Evolutionary conservation across 2,329 filamentous ascomycete species (phyloP).

Genomic region (Trichoderma guizhouense): DNA sequence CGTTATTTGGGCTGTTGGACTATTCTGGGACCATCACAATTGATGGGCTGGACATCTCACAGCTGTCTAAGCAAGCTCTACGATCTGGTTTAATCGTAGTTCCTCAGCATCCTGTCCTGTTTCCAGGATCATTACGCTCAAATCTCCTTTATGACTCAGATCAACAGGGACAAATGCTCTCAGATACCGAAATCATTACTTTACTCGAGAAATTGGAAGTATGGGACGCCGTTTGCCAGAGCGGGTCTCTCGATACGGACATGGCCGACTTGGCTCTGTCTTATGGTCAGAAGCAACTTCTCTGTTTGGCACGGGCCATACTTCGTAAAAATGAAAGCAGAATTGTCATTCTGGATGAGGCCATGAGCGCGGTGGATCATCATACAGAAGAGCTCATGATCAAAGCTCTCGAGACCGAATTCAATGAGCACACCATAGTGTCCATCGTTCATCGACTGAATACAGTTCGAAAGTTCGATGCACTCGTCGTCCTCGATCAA

Average conservation of each 20-base stretch:
- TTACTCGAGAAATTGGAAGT: slow-evolving; percentile 17
- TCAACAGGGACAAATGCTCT: slow-evolving; percentile 38
- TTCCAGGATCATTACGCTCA: slow-evolving; percentile 42
- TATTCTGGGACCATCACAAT: slow-evolving; percentile 36
- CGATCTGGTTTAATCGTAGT: slow-evolving; percentile 45
- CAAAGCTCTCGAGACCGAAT: slow-evolving; percentile 22
- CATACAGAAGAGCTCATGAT: slow-evolving; percentile 18
- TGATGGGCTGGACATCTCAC: slow-evolving; percentile 38
- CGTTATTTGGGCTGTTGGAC: slow-evolving; percentile 38
- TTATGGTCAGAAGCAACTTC: slow-evolving; percentile 25
- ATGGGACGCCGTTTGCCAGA: slow-evolving; percentile 16
- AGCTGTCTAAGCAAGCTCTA: slow-evolving; percentile 38
- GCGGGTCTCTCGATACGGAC: slow-evolving; percentile 21
- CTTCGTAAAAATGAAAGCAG: slow-evolving; percentile 28
- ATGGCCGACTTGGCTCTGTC: slow-evolving; percentile 22
- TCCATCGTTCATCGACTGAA: slow-evolving; percentile 28
- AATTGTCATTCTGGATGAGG: slow-evolving; percentile 38
- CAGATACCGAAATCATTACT: neutral
- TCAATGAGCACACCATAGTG: slow-evolving; percentile 26
- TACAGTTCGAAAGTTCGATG: neutral
- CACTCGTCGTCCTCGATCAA: slow-evolving; percentile 3
- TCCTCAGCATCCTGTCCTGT: slow-evolving; percentile 45
- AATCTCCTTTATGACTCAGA: neutral
- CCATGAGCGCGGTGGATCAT: slow-evolving; percentile 25
- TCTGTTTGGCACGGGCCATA: slow-evolving; percentile 25